Evolutionary conservation across 805 yeast species (phyloP), one percentile per base, ranked within the genome.

Genomic region (Sporopachydermia lactativora): DNA sequence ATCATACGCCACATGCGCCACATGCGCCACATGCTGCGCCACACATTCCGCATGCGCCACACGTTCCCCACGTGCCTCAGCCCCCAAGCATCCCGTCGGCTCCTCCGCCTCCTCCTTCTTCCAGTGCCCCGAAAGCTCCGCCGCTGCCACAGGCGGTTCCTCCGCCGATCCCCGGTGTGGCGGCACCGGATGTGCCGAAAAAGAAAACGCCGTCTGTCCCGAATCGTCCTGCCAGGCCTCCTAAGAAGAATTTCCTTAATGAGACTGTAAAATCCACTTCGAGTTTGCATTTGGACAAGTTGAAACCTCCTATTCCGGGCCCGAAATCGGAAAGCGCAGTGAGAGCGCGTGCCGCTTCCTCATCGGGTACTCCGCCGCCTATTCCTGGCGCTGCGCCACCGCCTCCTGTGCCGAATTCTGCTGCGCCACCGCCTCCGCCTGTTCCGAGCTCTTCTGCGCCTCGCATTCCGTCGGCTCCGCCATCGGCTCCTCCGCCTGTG

Each of bases 61-160:
- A 38, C 37, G 28, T 53, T 58, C 6, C 54, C 53, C n/a, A n/a
- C 2, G 54, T 60, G 11, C 57, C 55, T n/a, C 53, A 54, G 8
- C 42, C 43, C 28, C 49, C 55, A 36, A 45, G 51, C 3, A 46
- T 57, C 8, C 48, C 54, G n/a, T 45, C 52, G 3, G 37, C 44
- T n/a, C 42, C 54, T 15, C 44, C 52, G 2, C 43, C 52, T 4
- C 44, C 52, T 18, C 49, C 55, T 2, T 45, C 54, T 5, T 47
- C 52, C n/a, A 55, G 57, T 4, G 55, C 59, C 17, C 54, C 58
- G 14, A 50, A 53, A 3, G 51, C 51, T 3, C 48, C 49, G 15
- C 37, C 42, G 6, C 42, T 24, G 43, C 40, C 44, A 13, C 43
- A 43, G 18, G 42, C 43, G 14, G 37, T 45, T 6, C 34, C 39